A percentile compares a stretch with the other conserved stretches of the same genome.
Evolutionary conservation across 1,284 basidiomycete genomes (phyloP).

Genomic region (Xanthoconium separans): DNA sequence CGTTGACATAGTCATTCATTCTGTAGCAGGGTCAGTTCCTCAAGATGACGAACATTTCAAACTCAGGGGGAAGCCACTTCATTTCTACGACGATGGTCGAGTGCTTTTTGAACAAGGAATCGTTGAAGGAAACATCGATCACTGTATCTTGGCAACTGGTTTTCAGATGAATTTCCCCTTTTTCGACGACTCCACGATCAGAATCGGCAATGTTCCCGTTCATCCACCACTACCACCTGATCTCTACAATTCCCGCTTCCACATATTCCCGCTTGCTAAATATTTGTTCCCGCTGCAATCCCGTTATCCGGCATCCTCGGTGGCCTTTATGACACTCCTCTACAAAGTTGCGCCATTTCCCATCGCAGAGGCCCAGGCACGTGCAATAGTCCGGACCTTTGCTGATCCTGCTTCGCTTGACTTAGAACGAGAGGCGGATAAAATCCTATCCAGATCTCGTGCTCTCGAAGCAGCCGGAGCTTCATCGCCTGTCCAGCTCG

Average conservation of each 20-base stretch:
- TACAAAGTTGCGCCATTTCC: constrained; percentile 61
- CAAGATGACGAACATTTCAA: constrained; percentile 40
- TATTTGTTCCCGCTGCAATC: constrained; percentile 51
- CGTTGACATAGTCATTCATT: constrained; percentile 53
- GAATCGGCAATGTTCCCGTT: constrained; percentile 37
- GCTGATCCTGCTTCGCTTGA: constrained; percentile 50
- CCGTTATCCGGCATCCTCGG: constrained; percentile 46
- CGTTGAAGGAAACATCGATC: constrained; percentile 52
- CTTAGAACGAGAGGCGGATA: constrained; percentile 43
- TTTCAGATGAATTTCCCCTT: constrained; percentile 66
- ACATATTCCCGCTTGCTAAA: constrained; percentile 62
- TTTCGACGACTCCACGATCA: constrained; percentile 38
- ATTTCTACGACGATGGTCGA: constrained; percentile 43
- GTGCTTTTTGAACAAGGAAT: constrained; percentile 63
- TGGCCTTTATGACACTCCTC: constrained; percentile 67
- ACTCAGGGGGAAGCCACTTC: constrained; percentile 42
- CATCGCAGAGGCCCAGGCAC: constrained; percentile 66
- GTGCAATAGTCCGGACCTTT: constrained; percentile 54
- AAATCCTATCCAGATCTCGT: constrained; percentile 48
- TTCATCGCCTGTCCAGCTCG: constrained; percentile 38
- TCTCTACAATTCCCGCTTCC: constrained; percentile 61
- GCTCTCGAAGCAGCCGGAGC: constrained; percentile 35
- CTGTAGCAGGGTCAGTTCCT: constrained; percentile 40
- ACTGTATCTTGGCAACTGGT: constrained; percentile 72
- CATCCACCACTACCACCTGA: constrained; percentile 48